Conservation (phyloP, 768 basidiomycete genomes). For the Tylopilus plumbeoviolaceoides region DNA sequence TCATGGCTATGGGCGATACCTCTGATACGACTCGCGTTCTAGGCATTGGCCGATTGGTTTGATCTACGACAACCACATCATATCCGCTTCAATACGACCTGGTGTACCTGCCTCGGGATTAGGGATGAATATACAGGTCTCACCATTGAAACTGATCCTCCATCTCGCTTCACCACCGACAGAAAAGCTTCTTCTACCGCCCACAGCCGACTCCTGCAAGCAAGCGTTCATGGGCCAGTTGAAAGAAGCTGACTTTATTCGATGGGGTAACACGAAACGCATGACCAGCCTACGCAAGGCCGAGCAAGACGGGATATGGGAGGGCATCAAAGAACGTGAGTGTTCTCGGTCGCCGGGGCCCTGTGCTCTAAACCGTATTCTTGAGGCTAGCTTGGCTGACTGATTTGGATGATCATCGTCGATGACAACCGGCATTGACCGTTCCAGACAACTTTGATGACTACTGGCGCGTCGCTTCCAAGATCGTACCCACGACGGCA, state of each 20-base stretch:
- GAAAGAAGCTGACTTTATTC: constrained; percentile 95
- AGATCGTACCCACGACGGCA: constrained; percentile 80
- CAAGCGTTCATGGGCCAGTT: constrained; percentile 93
- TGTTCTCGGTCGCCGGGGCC: constrained; percentile 17
- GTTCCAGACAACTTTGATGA: constrained; percentile 89
- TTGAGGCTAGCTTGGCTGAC: constrained; percentile 22
- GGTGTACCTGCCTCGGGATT: constrained; percentile 37
- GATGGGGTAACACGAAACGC: constrained; percentile 94
- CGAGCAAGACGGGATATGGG: constrained; percentile 97
- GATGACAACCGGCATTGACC: constrained; percentile 9
- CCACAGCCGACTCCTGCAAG: constrained; percentile 83
- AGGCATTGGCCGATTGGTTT: constrained; percentile 99
- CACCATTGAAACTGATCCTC: constrained; percentile 74
- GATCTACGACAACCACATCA: constrained; percentile 82
- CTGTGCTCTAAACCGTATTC: constrained; percentile 16
- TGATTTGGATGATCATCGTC: constrained; percentile 14
- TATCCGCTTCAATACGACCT: constrained; percentile 53
- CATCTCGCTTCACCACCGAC: constrained; percentile 86
- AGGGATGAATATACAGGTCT: constrained; percentile 34
- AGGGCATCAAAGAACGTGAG: constrained; percentile 92
- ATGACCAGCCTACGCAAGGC: constrained; percentile 87
- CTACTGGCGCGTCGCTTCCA: constrained; percentile 91
- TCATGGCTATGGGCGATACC: not conserved
- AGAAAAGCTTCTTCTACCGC: constrained; percentile 79
- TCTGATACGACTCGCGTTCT: constrained; percentile 12